Conservation (phyloP, 2,329 filamentous ascomycete species). For the Teratosphaeria epicoccoides region DNA sequence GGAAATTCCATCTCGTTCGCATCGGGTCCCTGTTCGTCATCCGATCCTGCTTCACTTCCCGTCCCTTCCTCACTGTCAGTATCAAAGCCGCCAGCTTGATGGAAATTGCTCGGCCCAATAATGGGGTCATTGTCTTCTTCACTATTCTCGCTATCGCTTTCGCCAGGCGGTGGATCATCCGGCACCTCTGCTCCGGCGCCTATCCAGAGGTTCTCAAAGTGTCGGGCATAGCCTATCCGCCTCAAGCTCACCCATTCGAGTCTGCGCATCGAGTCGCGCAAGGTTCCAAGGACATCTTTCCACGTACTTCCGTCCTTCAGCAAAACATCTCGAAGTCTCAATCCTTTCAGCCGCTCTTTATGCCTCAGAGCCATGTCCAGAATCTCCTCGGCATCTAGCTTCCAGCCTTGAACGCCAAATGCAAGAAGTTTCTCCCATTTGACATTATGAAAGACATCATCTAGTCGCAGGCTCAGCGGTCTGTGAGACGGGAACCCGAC, state of each 20-base stretch:
- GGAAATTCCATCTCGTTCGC: slow-evolving; percentile 37
- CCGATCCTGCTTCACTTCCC: slow-evolving; percentile 8
- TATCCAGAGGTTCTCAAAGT: slow-evolving; percentile 40
- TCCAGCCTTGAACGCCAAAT: slow-evolving; percentile 57
- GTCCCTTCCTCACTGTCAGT: slow-evolving; percentile 9
- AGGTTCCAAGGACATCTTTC: slow-evolving; percentile 48
- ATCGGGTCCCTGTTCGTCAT: slow-evolving; percentile 30
- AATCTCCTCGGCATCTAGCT: slow-evolving; percentile 49
- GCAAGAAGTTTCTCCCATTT: slow-evolving; percentile 51
- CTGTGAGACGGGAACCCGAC: slow-evolving; percentile 51
- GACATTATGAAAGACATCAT: slow-evolving; percentile 52
- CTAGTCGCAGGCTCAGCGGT: slow-evolving; percentile 47
- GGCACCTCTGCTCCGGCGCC: slow-evolving; percentile 38
- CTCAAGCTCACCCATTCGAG: slow-evolving; percentile 54
- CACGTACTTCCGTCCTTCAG: slow-evolving; percentile 50
- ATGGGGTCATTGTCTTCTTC: slow-evolving; percentile 26
- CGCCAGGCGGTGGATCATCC: slow-evolving; percentile 31
- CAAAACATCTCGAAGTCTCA: slow-evolving; percentile 51
- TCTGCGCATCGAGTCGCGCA: slow-evolving; percentile 46
- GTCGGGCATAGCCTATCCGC: slow-evolving; percentile 48
- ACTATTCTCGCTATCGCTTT: slow-evolving; percentile 13
- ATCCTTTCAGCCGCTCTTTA: slow-evolving; percentile 44
- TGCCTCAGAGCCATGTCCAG: slow-evolving; percentile 48
- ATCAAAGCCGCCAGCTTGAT: slow-evolving; percentile 12
- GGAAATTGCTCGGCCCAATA: slow-evolving; percentile 19